Evolutionary conservation across 2,329 filamentous ascomycete genomes (phyloP), one percentile per base, ranked within the genome.

Genomic region (Microsporum ferrugineum): DNA sequence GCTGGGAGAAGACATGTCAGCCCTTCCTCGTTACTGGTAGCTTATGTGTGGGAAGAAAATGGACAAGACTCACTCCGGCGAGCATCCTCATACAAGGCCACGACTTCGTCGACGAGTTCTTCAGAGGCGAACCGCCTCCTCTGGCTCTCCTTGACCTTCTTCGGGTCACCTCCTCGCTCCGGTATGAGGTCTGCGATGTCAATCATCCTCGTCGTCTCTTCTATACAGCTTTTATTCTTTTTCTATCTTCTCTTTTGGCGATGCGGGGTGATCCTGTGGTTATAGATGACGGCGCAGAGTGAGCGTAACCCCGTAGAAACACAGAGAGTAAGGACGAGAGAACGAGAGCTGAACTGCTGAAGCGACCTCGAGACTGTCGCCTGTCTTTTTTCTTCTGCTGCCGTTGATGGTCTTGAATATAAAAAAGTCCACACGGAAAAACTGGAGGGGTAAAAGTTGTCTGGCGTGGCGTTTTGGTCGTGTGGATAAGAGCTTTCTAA

Each of bases 91-190:
- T 88, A 96, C 71, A 95, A 79, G 27, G 81, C 82, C 72, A 96
- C 94, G 63, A 97, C 85, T 77, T 95, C 88, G 78, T 99, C 92
- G 31, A 99, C 92, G 56, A 87, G 80, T 71, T 90, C 88, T 70
- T 91, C 88, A 12, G 86, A 82, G 57, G 89, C 91, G 78, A 85
- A 83, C 68, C 94, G 86, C 71, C 85, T 86, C 68, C 88, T 84
- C 77, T 99, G 94, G 66, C 88, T 94, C 75, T 96, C 90, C 74
- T 88, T 88, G 76, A 99, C 94, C 78, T 86, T 87, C 72, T 95
- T 88, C 14, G 91, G 89, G 77, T 97, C 85, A 68, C 94, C 94
- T 67, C 92, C 94, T 69, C 91, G 88, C 76, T 96, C 90, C 72
- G 83, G 77, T 70, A 92, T 87, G 72, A 92, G 90, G 72, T 91